Evolutionary conservation across 371 early-diverging fungal genomes (phyloP).

Genomic region (Sporodiniella umbellata): DNA sequence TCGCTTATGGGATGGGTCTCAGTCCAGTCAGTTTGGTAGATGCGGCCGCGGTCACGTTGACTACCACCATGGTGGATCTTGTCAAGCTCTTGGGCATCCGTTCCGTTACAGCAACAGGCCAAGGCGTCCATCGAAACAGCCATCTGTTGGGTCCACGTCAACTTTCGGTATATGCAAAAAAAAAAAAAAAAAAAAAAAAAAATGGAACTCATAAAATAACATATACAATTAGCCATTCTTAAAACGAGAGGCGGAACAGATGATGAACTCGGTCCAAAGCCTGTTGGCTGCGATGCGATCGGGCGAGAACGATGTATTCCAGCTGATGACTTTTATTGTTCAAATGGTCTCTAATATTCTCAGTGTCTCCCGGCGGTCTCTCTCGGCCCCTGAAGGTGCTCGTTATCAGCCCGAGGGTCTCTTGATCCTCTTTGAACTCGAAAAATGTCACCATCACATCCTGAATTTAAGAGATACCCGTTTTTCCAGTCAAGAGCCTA

Average conservation of each 20-base stretch:
- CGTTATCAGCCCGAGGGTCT: slow-evolving; percentile 39
- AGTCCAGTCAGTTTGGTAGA: slow-evolving; percentile 71
- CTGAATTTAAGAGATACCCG: slow-evolving; percentile 62
- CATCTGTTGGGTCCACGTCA: slow-evolving; percentile 17
- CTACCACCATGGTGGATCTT: slow-evolving; percentile 73
- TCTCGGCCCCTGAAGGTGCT: slow-evolving; percentile 32
- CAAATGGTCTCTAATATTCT: slow-evolving; percentile 46
- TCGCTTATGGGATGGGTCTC: slow-evolving; percentile 73
- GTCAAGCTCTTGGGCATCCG: slow-evolving; percentile 66
- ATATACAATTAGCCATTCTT: slow-evolving; percentile 74
- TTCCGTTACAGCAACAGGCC: slow-evolving; percentile 3
- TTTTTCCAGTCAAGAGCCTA: slow-evolving; percentile 33
- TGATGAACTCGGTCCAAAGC: slow-evolving; percentile 83
- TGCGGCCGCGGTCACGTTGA: slow-evolving; percentile 73
- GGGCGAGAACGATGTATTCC: slow-evolving; percentile 8
- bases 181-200: too few relatives aligned
- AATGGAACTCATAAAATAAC: too few relatives aligned
- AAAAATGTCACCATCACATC: slow-evolving; percentile 63
- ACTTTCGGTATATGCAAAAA: slow-evolving; percentile 31
- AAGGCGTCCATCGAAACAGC: not conserved
- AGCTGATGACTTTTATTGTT: slow-evolving; percentile 69
- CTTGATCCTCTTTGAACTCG: slow-evolving; percentile 67
- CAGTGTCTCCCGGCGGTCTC: slow-evolving; percentile 38
- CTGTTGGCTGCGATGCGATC: slow-evolving; percentile 70
- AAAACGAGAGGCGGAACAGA: slow-evolving; percentile 81